phyloP scores from a whole-genome alignment of 2,329 filamentous ascomycete species.

The Zasmidium angulare region DNA sequence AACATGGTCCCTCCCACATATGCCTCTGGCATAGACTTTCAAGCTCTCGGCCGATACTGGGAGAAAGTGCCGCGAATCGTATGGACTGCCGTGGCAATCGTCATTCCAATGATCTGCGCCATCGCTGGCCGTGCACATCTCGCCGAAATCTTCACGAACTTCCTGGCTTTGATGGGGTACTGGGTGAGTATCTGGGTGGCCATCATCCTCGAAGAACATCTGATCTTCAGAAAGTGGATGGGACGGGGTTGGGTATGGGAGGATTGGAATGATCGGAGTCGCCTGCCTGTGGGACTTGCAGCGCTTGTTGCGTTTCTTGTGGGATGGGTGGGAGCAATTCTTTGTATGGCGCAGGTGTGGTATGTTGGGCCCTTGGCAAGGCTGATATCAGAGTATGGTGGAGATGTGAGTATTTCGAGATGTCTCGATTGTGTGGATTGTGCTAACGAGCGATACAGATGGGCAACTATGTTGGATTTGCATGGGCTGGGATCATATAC shows the following conservation, averaged over 20 bases:
- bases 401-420: constrained; percentile 48
- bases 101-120: constrained; percentile 65
- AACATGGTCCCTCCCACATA: constrained; percentile 68
- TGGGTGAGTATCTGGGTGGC: constrained; percentile 67
- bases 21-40: constrained; percentile 65
- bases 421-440: background rate
- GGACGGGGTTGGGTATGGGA: constrained; percentile 58
- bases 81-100: constrained; percentile 63
- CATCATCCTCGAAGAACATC: constrained; percentile 61
- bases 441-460: constrained; percentile 37
- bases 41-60: constrained; percentile 61
- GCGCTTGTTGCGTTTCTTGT: constrained; percentile 62
- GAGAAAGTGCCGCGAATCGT: constrained; percentile 61
- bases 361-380: constrained; percentile 64
- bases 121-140: constrained; percentile 62
- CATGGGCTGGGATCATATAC: constrained; percentile 59
- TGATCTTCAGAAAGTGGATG: constrained; percentile 57
- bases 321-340: constrained; percentile 64
- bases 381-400: constrained; percentile 58
- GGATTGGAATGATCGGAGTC: constrained; percentile 58
- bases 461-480: constrained; percentile 61
- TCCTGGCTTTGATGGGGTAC: constrained; percentile 69
- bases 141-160: constrained; percentile 66
- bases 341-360: constrained; percentile 70
- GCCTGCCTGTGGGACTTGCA: constrained; percentile 63